Evolutionary conservation across 2,329 filamentous ascomycete genomes (phyloP).

Genomic region (Fusarium nodosum): DNA sequence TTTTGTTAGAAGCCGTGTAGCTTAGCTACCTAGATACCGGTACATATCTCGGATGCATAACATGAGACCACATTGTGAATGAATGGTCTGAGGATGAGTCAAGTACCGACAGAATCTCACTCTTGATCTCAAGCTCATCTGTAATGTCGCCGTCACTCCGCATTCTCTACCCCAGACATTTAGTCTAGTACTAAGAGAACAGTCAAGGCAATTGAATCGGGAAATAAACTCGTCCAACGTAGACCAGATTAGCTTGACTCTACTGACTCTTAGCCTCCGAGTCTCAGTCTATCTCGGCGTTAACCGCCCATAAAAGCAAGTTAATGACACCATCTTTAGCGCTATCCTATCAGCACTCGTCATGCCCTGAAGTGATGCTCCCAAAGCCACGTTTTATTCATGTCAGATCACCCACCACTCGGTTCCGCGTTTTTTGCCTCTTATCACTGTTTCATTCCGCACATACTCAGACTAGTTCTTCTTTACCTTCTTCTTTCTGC

Average conservation of each 20-base stretch:
- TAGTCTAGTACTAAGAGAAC: neutral
- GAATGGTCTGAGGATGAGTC: slow-evolving; percentile 37
- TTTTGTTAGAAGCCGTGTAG: neutral
- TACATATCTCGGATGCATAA: slow-evolving; percentile 1
- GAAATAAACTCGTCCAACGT: slow-evolving; percentile 8
- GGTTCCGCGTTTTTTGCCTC: slow-evolving; percentile 33
- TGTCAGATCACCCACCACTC: neutral
- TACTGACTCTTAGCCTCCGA: slow-evolving; percentile 25
- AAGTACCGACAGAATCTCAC: slow-evolving; percentile 36
- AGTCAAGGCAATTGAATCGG: neutral
- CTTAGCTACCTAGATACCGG: neutral
- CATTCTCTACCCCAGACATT: slow-evolving; percentile 33
- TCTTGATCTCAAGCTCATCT: slow-evolving; percentile 23
- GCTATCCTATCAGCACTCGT: slow-evolving; percentile 22
- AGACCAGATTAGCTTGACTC: neutral
- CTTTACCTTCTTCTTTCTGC: slow-evolving; percentile 30
- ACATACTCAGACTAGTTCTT: slow-evolving; percentile 11
- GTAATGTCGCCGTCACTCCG: slow-evolving; percentile 46
- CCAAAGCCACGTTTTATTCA: slow-evolving; percentile 45
- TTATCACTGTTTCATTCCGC: slow-evolving; percentile 17
- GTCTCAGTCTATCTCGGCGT: neutral
- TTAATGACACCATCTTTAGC: slow-evolving; percentile 23
- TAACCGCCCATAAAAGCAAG: slow-evolving; percentile 11
- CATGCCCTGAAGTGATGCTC: slow-evolving; percentile 29
- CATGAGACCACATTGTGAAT: slow-evolving; percentile 30